phyloP scores from a whole-genome alignment of 192 early-diverging fungal genomes.

The Chytriomyces sp. region DNA sequence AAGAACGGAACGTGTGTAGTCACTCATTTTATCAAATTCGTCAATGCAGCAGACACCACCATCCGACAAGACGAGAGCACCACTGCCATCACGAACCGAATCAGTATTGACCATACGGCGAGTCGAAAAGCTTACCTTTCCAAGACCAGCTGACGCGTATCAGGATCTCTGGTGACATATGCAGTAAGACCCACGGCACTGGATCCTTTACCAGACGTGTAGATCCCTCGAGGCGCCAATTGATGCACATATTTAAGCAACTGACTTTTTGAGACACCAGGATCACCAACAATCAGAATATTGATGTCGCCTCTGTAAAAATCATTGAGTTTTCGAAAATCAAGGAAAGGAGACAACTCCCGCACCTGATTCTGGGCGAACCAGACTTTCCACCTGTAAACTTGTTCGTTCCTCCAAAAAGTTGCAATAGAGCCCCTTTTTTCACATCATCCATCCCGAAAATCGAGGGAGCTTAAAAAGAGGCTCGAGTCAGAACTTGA shows the following conservation, averaged over 20 bases:
- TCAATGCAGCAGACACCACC: conserved; percentile 98
- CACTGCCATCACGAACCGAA: conserved; percentile 53
- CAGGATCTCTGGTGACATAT: conserved; percentile 92
- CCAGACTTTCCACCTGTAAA: conserved; percentile 68
- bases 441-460: conserved; percentile 98
- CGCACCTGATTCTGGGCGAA: conserved; percentile 52
- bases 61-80: conserved; percentile 93
- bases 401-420: conserved; percentile 96
- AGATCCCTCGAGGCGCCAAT: conserved; percentile 92
- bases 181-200: conserved; percentile 96
- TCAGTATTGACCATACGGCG: background rate
- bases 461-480: conserved; percentile 81
- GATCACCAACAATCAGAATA: conserved; percentile 93
- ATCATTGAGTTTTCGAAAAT: conserved; percentile 27
- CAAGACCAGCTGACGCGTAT: conserved; percentile 91
- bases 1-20: conserved; percentile 87
- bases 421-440: conserved; percentile 91
- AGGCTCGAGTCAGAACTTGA: conserved; percentile 10
- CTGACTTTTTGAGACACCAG: conserved; percentile 95
- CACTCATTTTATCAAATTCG: conserved; percentile 99
- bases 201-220: conserved; percentile 96
- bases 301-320: conserved; percentile 85
- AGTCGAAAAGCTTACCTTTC: conserved; percentile 66
- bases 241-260: conserved; percentile 88
- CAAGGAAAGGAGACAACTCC: conserved; percentile 8